Evolutionary conservation across 805 yeast species (phyloP).

Genomic region (Candida morakotiae): DNA sequence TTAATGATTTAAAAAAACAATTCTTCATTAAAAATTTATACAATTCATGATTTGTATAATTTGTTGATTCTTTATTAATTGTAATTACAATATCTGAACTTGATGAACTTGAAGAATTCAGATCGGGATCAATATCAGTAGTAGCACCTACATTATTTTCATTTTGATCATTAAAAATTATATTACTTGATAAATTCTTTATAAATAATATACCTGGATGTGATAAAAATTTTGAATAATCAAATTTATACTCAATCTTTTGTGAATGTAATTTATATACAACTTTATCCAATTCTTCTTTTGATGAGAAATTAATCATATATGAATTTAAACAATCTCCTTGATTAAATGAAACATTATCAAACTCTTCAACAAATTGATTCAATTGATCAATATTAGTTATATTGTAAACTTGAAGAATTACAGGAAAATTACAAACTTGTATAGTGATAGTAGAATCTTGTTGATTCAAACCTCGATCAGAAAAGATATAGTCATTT

Average conservation of each 20-base stretch:
- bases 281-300: conserved; percentile 7
- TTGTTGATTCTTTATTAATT: not conserved
- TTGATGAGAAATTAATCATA: conserved; percentile 4
- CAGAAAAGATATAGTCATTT: conserved; percentile 7
- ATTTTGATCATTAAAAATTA: conserved; percentile 13
- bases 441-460: too few relatives aligned
- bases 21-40: conserved; percentile 7
- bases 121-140: too few relatives aligned
- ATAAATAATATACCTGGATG: conserved; percentile 60
- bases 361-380: not conserved
- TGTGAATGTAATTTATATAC: conserved; percentile 6
- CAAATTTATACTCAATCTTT: conserved; percentile 12
- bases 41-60: conserved; percentile 4
- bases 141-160: too few relatives aligned
- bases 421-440: conserved; percentile 9
- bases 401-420: conserved; percentile 6
- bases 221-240: conserved; percentile 31
- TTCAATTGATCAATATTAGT: not conserved
- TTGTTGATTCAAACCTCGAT: conserved; percentile 3
- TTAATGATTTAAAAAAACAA: conserved; percentile 6
- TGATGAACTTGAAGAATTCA: too few relatives aligned
- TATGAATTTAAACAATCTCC: not conserved
- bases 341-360: not conserved
- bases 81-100: conserved; percentile 8
- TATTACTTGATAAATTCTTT: conserved; percentile 40